phyloP scores from a whole-genome alignment of 305 asterid genomes.

The Solanum hybrid region DNA sequence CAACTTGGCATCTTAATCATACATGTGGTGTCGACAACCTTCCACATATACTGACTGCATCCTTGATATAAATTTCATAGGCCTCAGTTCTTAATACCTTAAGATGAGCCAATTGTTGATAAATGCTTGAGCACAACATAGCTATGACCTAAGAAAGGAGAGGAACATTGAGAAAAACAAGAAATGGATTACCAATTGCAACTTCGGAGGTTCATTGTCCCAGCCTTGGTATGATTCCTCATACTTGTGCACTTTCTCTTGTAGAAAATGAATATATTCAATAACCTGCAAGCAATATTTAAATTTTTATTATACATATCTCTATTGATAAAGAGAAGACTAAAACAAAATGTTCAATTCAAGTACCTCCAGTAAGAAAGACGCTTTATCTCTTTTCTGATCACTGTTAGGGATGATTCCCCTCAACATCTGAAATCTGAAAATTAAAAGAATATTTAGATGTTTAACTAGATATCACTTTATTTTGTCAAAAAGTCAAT shows the following conservation, averaged over 20 bases:
- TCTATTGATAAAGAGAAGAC: background rate
- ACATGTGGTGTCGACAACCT: background rate
- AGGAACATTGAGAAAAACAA: background rate
- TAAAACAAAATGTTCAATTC: background rate
- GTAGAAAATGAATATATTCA: constrained; percentile 85
- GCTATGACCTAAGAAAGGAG: constrained; percentile 1
- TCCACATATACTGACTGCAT: background rate
- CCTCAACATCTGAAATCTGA: constrained; percentile 88
- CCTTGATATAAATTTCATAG: background rate
- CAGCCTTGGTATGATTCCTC: constrained; percentile 68
- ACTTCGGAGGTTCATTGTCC: constrained; percentile 64
- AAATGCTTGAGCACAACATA: background rate
- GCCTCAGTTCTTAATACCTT: background rate
- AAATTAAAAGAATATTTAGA: background rate
- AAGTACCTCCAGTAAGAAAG: constrained; percentile 82
- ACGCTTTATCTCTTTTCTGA: constrained; percentile 97
- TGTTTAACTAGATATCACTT: background rate
- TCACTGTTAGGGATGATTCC: constrained; percentile 88
- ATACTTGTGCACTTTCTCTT: constrained; percentile 72
- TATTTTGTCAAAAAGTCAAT: background rate
- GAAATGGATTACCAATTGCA: constrained; percentile 46
- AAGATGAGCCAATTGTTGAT: background rate
- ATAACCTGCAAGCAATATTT: constrained; percentile 53
- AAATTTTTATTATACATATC: background rate
- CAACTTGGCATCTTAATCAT: background rate